These are phyloP conservation scores for Suillus luteus DNA, from an alignment of 768 basidiomycete genomes.

Conservation along the genomic window DNA sequence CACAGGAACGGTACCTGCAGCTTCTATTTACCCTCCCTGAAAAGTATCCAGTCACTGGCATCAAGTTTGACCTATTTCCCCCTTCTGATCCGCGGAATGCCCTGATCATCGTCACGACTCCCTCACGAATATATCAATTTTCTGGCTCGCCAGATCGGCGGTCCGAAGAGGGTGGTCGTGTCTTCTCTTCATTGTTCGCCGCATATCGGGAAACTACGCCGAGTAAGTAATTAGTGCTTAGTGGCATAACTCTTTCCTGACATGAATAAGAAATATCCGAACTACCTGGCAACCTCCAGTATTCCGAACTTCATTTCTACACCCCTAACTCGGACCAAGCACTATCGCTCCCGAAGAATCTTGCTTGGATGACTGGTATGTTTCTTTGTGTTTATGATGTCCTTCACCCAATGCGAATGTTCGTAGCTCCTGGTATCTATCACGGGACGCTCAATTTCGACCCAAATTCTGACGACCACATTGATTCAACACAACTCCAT, in stretches of 20 bases:
- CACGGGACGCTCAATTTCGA: constrained; percentile 78
- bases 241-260: constrained; percentile 22
- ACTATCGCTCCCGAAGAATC: constrained; percentile 63
- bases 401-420: not conserved
- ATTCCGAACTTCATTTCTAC: constrained; percentile 82
- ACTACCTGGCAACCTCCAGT: constrained; percentile 73
- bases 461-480: constrained; percentile 66
- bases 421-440: constrained; percentile 82
- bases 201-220: constrained; percentile 75
- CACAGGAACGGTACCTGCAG: constrained; percentile 78
- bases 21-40: constrained; percentile 78
- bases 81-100: constrained; percentile 60
- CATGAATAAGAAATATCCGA: constrained; percentile 77
- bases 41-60: constrained; percentile 78
- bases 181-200: constrained; percentile 76
- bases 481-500: constrained; percentile 76
- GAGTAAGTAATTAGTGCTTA: constrained; percentile 52
- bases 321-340: constrained; percentile 71
- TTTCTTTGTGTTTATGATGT: constrained; percentile 12
- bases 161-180: constrained; percentile 72
- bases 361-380: constrained; percentile 94
- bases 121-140: constrained; percentile 90
- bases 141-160: constrained; percentile 66
- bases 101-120: constrained; percentile 81
- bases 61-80: constrained; percentile 79